Evolutionary conservation across 2,329 filamentous ascomycete species (phyloP).

Genomic region (Penicillium carneum): DNA sequence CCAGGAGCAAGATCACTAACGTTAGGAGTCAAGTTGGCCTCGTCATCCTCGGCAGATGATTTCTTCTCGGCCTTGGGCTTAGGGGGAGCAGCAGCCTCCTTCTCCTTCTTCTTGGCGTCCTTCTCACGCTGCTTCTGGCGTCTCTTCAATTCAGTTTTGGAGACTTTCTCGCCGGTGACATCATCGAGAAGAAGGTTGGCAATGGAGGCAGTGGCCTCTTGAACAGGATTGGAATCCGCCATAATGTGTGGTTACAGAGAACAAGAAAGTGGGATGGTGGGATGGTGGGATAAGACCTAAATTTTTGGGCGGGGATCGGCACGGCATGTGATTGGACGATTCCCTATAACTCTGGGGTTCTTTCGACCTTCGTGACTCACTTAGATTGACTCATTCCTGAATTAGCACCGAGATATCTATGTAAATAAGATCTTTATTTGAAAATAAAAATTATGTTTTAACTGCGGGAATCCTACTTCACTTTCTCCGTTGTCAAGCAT

Average conservation of each 20-base stretch:
- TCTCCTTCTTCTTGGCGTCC: slow-evolving; percentile 87
- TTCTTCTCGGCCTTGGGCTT: slow-evolving; percentile 68
- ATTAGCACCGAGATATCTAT: neutral
- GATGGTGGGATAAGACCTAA: slow-evolving; percentile 33
- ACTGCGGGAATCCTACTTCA: neutral
- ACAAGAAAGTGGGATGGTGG: slow-evolving; percentile 34
- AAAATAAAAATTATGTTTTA: neutral
- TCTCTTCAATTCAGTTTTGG: slow-evolving; percentile 92
- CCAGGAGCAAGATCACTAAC: slow-evolving; percentile 54
- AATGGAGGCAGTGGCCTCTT: slow-evolving; percentile 59
- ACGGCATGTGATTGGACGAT: slow-evolving; percentile 38
- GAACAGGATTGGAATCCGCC: slow-evolving; percentile 51
- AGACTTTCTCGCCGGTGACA: slow-evolving; percentile 85
- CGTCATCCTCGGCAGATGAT: slow-evolving; percentile 68
- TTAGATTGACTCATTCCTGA: too few species aligned
- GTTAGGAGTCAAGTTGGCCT: slow-evolving; percentile 76
- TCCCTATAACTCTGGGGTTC: neutral
- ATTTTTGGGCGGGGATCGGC: slow-evolving; percentile 46
- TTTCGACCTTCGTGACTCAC: slow-evolving; percentile 10
- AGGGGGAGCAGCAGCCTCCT: slow-evolving; percentile 72
- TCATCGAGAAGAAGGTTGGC: slow-evolving; percentile 86
- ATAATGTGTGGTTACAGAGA: slow-evolving; percentile 40
- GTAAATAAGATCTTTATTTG: neutral
- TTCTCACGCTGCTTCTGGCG: slow-evolving; percentile 88
- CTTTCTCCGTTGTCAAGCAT: neutral